phyloP scores from a whole-genome alignment of 441 rosid species.

The Theobroma grandiflorum region DNA sequence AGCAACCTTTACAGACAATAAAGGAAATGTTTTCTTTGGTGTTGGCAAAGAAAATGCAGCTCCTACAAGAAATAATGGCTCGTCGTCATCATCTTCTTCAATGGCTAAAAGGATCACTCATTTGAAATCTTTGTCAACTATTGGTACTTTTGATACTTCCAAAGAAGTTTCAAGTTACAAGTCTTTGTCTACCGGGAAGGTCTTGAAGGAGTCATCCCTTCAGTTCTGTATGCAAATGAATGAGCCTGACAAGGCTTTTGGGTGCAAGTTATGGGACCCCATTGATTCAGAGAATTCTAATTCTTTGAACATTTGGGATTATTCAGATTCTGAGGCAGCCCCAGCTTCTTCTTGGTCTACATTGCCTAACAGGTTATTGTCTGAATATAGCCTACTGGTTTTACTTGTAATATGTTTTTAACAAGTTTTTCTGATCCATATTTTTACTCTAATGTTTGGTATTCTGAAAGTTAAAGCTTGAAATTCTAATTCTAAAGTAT shows the following conservation, averaged over 20 bases:
- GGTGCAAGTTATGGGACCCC: slow-evolving; percentile 62
- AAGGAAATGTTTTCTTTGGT: slow-evolving; percentile 50
- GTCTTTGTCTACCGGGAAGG: slow-evolving; percentile 63
- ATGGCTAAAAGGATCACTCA: slow-evolving; percentile 30
- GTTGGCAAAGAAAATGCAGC: slow-evolving; percentile 52
- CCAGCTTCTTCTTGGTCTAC: slow-evolving; percentile 97
- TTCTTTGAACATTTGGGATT: slow-evolving; percentile 86
- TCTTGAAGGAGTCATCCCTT: slow-evolving; percentile 73
- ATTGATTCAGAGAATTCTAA: slow-evolving; percentile 68
- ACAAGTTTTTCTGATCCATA: background rate
- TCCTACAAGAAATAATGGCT: slow-evolving; percentile 38
- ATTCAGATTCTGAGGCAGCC: slow-evolving; percentile 92
- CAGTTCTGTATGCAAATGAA: slow-evolving; percentile 80
- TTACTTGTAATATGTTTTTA: background rate
- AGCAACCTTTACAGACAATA: slow-evolving; percentile 40
- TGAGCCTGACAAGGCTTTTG: slow-evolving; percentile 64
- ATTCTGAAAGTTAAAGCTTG: background rate
- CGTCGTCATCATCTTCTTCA: slow-evolving; percentile 22
- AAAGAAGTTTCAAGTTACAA: slow-evolving; percentile 50
- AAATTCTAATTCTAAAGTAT: background rate
- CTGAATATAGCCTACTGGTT: background rate
- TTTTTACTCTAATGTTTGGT: background rate
- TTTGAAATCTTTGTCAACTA: slow-evolving; percentile 50
- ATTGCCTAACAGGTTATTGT: slow-evolving; percentile 73
- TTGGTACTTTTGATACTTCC: slow-evolving; percentile 43